A percentile compares a stretch with the other conserved stretches of the same genome.
Evolutionary conservation across 306 rosid genomes (phyloP).

Genomic region (Rubus idaeus): DNA sequence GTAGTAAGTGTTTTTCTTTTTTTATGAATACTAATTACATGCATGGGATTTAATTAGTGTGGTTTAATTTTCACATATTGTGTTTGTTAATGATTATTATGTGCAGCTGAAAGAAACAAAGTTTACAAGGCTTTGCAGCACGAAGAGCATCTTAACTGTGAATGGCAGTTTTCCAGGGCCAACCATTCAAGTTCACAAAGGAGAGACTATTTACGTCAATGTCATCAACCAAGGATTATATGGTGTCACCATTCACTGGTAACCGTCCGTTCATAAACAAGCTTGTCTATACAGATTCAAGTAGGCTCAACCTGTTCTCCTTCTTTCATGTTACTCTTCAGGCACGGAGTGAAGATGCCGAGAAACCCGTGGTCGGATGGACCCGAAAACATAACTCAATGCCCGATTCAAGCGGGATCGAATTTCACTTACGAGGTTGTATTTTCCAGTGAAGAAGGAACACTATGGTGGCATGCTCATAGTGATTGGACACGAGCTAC

Average conservation of each 20-base stretch:
- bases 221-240: conserved; percentile 30
- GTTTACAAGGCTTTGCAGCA: conserved; percentile 26
- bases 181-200: conserved; percentile 15
- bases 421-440: conserved; percentile 16
- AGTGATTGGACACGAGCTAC: conserved; percentile 34
- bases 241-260: conserved; percentile 39
- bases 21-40: neutral
- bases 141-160: conserved; percentile 30
- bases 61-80: neutral
- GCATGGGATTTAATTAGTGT: neutral
- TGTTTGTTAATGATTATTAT: neutral
- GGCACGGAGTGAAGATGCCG: conserved; percentile 36
- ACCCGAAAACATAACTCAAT: conserved; percentile 26
- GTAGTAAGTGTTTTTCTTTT: neutral
- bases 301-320: neutral
- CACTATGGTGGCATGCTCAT: conserved; percentile 34
- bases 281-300: neutral
- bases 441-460: conserved; percentile 27
- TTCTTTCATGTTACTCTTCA: neutral
- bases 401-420: conserved; percentile 24
- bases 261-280: neutral
- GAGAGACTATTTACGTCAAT: conserved; percentile 20
- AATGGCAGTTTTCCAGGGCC: conserved; percentile 37
- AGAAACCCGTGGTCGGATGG: conserved; percentile 38
- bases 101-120: conserved; percentile 21